A percentile compares a stretch with the other conserved stretches of the same genome.
Conservation (phyloP, 2,329 filamentous ascomycete genomes). For the Phialophora verrucosa region DNA sequence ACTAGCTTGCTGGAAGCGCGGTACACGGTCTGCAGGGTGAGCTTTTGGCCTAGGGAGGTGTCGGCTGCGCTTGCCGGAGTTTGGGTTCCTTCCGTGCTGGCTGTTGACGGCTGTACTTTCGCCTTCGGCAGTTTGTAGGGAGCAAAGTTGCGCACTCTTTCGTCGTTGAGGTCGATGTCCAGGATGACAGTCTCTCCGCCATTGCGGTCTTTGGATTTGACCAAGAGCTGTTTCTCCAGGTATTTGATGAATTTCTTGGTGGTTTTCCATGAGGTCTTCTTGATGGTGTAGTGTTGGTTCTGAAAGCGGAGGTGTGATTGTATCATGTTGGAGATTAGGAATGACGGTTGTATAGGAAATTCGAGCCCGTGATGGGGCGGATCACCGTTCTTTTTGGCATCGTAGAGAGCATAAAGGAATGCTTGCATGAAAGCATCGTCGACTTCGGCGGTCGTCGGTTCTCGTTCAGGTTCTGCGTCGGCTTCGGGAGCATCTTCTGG, state of each 20-base stretch:
- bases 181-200: conserved; percentile 68
- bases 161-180: conserved; percentile 68
- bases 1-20: conserved; percentile 63
- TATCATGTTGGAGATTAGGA: conserved; percentile 67
- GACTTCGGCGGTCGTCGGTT: conserved; percentile 68
- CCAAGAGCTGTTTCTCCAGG: conserved; percentile 66
- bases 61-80: conserved; percentile 40
- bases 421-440: conserved; percentile 69
- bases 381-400: conserved; percentile 63
- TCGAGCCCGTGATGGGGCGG: conserved; percentile 61
- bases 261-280: conserved; percentile 74
- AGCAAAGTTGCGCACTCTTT: conserved; percentile 60
- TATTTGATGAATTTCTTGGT: conserved; percentile 72
- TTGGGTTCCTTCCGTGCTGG: conserved; percentile 44
- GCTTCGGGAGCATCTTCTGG: conserved; percentile 41
- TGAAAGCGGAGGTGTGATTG: conserved; percentile 70
- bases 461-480: conserved; percentile 52
- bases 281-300: conserved; percentile 66
- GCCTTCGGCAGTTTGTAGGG: conserved; percentile 69
- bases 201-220: conserved; percentile 69
- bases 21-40: conserved; percentile 59
- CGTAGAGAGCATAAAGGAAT: conserved; percentile 66
- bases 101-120: conserved; percentile 52
- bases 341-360: conserved; percentile 68
- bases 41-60: conserved; percentile 51